Conservation (phyloP, 257 asterid genomes). For the Solanum clarkiae region DNA sequence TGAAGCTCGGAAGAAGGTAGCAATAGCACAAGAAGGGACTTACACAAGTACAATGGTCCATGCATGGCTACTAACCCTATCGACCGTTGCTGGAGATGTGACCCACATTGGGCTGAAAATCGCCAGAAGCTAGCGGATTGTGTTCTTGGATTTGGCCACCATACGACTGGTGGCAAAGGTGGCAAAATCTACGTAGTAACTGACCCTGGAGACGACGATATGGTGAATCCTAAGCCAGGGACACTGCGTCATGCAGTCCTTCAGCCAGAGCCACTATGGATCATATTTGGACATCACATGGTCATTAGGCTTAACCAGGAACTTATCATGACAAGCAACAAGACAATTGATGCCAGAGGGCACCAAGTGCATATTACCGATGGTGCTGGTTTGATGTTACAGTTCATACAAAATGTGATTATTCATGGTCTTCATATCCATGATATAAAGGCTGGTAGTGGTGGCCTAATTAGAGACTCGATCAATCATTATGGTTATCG, state of each 20-base stretch:
- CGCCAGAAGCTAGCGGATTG: conserved; percentile 18
- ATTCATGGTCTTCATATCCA: conserved; percentile 11
- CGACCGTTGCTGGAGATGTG: conserved; percentile 28
- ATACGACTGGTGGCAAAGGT: conserved; percentile 19
- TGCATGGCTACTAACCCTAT: conserved; percentile 22
- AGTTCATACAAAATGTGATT: conserved; percentile 15
- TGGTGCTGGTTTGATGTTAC: conserved; percentile 20
- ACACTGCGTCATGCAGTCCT: conserved; percentile 20
- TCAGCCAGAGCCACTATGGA: conserved; percentile 17
- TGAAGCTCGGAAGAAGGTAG: conserved; percentile 6
- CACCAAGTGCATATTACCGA: conserved; percentile 6
- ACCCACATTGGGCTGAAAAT: conserved; percentile 9
- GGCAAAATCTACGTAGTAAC: conserved; percentile 12
- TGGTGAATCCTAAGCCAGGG: conserved; percentile 15
- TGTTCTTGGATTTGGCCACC: conserved; percentile 20
- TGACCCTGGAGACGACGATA: conserved; percentile 8
- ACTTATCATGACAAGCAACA: conserved; percentile 15
- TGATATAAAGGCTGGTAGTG: conserved; percentile 8
- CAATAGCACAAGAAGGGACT: conserved; percentile 9
- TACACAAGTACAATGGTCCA: conserved; percentile 4
- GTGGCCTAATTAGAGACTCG: conserved; percentile 19
- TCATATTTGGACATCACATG: conserved; percentile 12
- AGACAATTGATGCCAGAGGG: conserved; percentile 26
- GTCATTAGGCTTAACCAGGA: conserved; percentile 15
- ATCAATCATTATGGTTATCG: conserved; percentile 12